Conservation (phyloP, 352 stramenopile species). For the Phytopythium montanum region DNA sequence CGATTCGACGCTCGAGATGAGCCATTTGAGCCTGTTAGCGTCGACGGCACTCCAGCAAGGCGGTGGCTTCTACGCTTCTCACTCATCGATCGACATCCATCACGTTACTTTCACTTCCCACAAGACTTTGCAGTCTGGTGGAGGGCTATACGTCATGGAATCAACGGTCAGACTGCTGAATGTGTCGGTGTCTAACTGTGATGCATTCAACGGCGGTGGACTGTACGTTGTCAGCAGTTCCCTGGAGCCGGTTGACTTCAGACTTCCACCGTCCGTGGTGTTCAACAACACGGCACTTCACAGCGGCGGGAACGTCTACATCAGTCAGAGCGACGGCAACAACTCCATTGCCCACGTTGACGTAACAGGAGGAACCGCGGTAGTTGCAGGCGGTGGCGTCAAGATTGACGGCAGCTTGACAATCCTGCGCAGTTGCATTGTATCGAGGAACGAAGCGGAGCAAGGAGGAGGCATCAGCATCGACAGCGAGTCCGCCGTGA, state of each 20-base stretch:
- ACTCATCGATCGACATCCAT: background rate
- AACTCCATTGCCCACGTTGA: background rate
- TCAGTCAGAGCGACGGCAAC: background rate
- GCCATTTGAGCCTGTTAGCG: conserved; percentile 7
- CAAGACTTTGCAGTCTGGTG: background rate
- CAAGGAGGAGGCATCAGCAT: background rate
- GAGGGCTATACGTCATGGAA: background rate
- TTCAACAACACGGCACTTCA: conserved; percentile 2
- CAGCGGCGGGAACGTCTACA: background rate
- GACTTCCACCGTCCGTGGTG: background rate
- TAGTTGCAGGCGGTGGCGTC: background rate
- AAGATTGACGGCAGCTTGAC: background rate
- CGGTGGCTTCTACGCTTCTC: conserved; percentile 12
- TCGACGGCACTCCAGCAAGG: conserved; percentile 17
- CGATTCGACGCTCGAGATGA: conserved; percentile 8
- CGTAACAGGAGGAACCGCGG: background rate
- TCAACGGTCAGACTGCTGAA: background rate
- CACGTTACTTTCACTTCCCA: background rate
- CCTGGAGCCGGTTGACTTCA: background rate
- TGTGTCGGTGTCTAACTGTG: background rate
- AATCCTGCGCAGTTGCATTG: background rate
- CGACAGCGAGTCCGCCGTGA: background rate
- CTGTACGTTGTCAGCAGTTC: conserved; percentile 22
- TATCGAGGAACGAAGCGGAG: background rate
- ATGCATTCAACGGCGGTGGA: conserved; percentile 24